Evolutionary conservation across 345 rosid genomes (phyloP), one percentile per base, ranked within the genome.

Genomic region (Litchi chinensis): DNA sequence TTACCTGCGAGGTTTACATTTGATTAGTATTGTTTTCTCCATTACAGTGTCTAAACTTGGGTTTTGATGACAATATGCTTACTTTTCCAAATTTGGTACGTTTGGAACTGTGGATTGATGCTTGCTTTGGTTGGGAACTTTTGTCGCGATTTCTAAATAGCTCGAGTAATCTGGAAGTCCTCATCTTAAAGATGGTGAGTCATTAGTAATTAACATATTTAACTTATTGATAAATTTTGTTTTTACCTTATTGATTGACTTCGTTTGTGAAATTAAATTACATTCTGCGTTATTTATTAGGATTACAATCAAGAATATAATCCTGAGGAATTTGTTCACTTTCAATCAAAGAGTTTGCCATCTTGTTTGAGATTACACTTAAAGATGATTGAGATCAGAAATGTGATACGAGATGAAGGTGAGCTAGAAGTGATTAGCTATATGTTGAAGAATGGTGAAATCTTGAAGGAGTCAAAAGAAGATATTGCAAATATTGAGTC

Each of bases 141-240:
- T 24, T 71, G 40, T 28, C 21, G 4, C 60, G 22, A 2, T 70
- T 70, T 5, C 62, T 50, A 26, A 26, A 70, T 7, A 50, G 19
- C 74, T 50, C 74, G 19, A 37, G 60, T 46, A 50, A 70, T 48
- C 39, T 70, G 22, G 60, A 48, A 70, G 74, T 46, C 10, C 62
- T 70, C 21, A 9, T 70, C 39, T 10, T 70, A 15, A 11, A 70
- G 32, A 28, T 4, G 62, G 74, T 50, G 10, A 48, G 40, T 44
- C 9, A 8, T 40, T 43, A 5, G 16, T 70, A 10, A 44, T n/a
- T 13, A 21, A 43, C 18, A 43, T 16, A 70, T 13, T 12, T 70
- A 32, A 8, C n/a, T 54, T 3, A 26, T 26, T 26, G 28, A 26
- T 26, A 0, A 26, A 26, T 1, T 26, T 26, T 26, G 1, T 26